These are phyloP conservation scores for Xylariales sp. DNA, from an alignment of 2,329 filamentous ascomycete genomes.

Conservation along the genomic window DNA sequence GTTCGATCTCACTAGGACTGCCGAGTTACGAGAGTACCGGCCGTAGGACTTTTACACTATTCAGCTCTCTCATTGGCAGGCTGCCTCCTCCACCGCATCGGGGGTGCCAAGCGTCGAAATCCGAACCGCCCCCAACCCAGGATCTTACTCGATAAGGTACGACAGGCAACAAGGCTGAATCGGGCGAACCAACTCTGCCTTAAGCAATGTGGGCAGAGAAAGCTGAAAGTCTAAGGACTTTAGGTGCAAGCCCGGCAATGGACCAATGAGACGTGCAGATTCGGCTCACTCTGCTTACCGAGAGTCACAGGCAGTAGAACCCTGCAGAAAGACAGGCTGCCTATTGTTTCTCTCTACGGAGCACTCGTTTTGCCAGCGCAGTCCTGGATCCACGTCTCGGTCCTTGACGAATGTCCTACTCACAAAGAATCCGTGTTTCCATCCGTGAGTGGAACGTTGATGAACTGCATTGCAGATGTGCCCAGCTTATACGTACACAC, in stretches of 20 bases:
- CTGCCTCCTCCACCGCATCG: constrained; percentile 3
- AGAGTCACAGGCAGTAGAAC: neutral
- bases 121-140: too few relatives aligned
- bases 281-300: constrained; percentile 5
- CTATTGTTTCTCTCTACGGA: too few relatives aligned
- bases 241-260: too few relatives aligned
- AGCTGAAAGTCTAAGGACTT: constrained; percentile 23
- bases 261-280: constrained; percentile 4
- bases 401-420: constrained; percentile 9
- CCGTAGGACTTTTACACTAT: constrained; percentile 9
- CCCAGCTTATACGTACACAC: too few relatives aligned
- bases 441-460: too few relatives aligned
- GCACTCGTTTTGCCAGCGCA: neutral
- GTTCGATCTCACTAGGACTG: constrained; percentile 9
- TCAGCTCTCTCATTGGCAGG: constrained; percentile 8
- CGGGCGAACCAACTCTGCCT: constrained; percentile 25
- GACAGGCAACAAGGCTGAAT: constrained; percentile 32
- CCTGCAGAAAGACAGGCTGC: neutral
- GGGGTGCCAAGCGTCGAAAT: too few relatives aligned
- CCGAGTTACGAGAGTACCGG: constrained; percentile 7
- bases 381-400: constrained; percentile 6
- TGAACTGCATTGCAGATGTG: too few relatives aligned
- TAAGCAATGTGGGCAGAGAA: constrained; percentile 16
- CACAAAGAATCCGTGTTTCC: too few relatives aligned
- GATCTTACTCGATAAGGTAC: constrained; percentile 27